Conservation (phyloP, 2,329 filamentous ascomycete species). For the Fusarium mexicanum region DNA sequence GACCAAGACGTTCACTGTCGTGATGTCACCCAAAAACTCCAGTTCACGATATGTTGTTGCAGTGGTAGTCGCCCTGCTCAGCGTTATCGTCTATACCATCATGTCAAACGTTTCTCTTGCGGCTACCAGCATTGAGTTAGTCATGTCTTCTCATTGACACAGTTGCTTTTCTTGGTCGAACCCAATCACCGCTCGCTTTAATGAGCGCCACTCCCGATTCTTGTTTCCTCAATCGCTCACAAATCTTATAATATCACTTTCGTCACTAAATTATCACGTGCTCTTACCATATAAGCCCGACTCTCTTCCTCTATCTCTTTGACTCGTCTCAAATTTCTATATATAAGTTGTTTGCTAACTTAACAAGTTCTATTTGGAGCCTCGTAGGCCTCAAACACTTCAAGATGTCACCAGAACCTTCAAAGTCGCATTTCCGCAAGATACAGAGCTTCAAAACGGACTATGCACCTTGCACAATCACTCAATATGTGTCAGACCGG, state of each 20-base stretch:
- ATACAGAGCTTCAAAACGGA: constrained; percentile 88
- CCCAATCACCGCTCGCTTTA: neutral
- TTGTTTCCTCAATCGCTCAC: neutral
- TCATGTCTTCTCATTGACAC: constrained; percentile 2
- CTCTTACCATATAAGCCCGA: neutral
- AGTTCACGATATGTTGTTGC: constrained; percentile 24
- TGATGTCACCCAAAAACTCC: constrained; percentile 17
- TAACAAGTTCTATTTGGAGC: constrained; percentile 35
- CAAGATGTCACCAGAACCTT: constrained; percentile 63
- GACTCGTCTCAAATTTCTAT: neutral
- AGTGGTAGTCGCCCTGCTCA: constrained; percentile 38
- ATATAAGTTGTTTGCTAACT: constrained; percentile 12
- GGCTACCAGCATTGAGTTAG: constrained; percentile 21
- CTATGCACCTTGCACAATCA: constrained; percentile 88
- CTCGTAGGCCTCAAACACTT: constrained; percentile 25
- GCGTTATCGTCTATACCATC: constrained; percentile 20
- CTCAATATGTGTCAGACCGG: constrained; percentile 93
- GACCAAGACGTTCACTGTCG: constrained; percentile 3
- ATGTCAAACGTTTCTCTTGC: neutral
- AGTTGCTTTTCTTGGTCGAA: neutral
- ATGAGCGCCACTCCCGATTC: neutral
- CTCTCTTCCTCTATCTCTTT: neutral
- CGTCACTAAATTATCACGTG: neutral
- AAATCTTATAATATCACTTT: neutral
- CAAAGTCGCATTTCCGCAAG: constrained; percentile 76